Percentiles rank a stretch among this genome's conserved stretches.
Conservation (phyloP, 306 rosid genomes). For the Lagenaria siceraria region DNA sequence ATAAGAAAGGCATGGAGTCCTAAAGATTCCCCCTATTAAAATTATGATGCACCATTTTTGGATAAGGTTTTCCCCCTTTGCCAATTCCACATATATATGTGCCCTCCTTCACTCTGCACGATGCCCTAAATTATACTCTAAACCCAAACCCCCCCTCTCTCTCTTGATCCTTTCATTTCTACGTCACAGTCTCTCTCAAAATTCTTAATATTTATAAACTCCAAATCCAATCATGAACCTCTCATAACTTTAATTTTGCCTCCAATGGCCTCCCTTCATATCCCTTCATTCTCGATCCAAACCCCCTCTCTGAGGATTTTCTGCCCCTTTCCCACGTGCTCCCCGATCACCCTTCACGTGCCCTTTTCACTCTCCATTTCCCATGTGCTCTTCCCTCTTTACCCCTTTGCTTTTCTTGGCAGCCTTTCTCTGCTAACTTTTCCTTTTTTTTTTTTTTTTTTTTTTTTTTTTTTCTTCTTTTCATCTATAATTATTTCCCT, state of each 20-base stretch:
- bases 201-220: no score
- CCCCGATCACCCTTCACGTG: not conserved
- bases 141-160: not conserved
- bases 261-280: not conserved
- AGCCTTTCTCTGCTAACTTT: not conserved
- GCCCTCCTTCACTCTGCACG: conserved; percentile 2
- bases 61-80: not conserved
- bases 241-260: not conserved
- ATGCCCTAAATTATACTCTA: not conserved
- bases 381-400: not conserved
- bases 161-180: not conserved
- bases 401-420: not conserved
- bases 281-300: not conserved
- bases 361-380: not conserved
- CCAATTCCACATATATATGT: not conserved
- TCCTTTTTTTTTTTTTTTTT: no score
- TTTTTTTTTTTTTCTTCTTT: no score
- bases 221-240: not conserved
- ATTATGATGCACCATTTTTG: not conserved
- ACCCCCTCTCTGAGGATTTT: not conserved
- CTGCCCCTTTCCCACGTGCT: not conserved
- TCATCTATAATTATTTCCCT: no score
- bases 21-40: conserved; percentile 9
- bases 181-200: not conserved
- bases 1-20: not conserved